phyloP scores from a whole-genome alignment of 108 stramenopile species.

The Parmales sp. region DNA sequence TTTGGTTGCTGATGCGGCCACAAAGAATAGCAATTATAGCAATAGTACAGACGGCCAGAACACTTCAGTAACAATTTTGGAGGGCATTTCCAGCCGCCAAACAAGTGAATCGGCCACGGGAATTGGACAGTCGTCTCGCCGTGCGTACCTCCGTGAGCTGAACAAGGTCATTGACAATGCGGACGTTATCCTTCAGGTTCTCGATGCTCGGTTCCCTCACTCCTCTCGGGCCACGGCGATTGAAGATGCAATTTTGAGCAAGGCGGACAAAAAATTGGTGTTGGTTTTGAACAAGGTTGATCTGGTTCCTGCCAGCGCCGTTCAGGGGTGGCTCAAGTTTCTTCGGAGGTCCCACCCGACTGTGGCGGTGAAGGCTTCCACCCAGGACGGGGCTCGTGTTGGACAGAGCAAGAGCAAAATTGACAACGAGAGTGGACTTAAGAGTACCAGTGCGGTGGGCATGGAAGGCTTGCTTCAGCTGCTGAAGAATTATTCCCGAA shows the following conservation, averaged over 20 bases:
- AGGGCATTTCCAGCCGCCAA: too few species aligned
- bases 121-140: too few species aligned
- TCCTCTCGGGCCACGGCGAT: constrained; percentile 78
- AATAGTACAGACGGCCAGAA: too few species aligned
- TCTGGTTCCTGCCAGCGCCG: constrained; percentile 89
- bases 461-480: constrained; percentile 87
- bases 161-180: constrained; percentile 89
- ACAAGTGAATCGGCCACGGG: too few species aligned
- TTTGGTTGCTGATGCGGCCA: too few species aligned
- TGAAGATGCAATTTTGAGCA: constrained; percentile 71
- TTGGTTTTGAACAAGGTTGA: constrained; percentile 98
- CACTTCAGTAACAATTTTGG: too few species aligned
- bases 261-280: constrained; percentile 85
- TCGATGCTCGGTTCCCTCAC: constrained; percentile 96
- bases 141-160: constrained; percentile 82
- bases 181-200: constrained; percentile 91
- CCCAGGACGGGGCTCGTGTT: constrained; percentile 31
- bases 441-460: constrained; percentile 56
- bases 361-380: constrained; percentile 88
- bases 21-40: too few species aligned
- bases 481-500: constrained; percentile 96
- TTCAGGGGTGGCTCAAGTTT: constrained; percentile 76
- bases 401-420: constrained; percentile 42
- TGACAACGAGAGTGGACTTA: neutral
- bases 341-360: constrained; percentile 72